Percentiles rank a stretch among this genome's conserved stretches.
phyloP scores from a whole-genome alignment of 2,329 filamentous ascomycete genomes.

The Cladorrhinum sp. region DNA sequence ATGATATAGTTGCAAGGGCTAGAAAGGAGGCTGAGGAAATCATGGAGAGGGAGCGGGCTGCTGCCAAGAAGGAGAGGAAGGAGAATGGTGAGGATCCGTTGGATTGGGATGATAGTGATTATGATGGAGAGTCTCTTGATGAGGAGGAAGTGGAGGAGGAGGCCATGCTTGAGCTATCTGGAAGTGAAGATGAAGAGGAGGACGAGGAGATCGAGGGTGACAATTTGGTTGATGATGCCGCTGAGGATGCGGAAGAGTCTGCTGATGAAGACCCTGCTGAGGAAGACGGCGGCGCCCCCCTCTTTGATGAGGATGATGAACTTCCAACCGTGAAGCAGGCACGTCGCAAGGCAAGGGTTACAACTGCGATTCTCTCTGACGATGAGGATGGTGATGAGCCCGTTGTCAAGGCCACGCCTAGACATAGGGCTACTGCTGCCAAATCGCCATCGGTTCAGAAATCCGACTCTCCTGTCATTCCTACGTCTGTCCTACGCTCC shows the following conservation, averaged over 20 bases:
- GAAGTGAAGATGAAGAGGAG: constrained; percentile 27
- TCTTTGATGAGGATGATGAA: constrained; percentile 30
- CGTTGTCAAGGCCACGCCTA: constrained; percentile 45
- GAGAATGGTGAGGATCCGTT: constrained; percentile 48
- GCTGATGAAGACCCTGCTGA: constrained; percentile 34
- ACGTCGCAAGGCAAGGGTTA: constrained; percentile 49
- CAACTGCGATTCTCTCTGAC: constrained; percentile 56
- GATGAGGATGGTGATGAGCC: constrained; percentile 57
- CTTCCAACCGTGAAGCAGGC: constrained; percentile 40
- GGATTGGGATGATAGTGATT: constrained; percentile 56
- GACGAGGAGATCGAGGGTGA: constrained; percentile 27
- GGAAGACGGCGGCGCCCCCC: constrained; percentile 19
- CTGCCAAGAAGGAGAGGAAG: constrained; percentile 57
- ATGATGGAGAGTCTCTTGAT: constrained; percentile 42
- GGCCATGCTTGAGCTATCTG: constrained; percentile 20
- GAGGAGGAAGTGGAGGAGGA: constrained; percentile 31
- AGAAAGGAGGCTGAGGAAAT: constrained; percentile 77
- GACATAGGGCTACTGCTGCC: constrained; percentile 36
- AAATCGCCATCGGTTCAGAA: constrained; percentile 43
- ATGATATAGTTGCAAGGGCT: constrained; percentile 83
- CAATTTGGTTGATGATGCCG: constrained; percentile 22
- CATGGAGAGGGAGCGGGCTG: constrained; percentile 70
- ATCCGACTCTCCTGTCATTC: constrained; percentile 50
- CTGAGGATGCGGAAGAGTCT: constrained; percentile 27
- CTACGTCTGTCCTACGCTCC: constrained; percentile 64